Percentiles rank a stretch among this genome's conserved stretches.
These are phyloP conservation scores for Fusarium poae DNA, from an alignment of 2,329 filamentous ascomycete genomes.

Conservation along the genomic window DNA sequence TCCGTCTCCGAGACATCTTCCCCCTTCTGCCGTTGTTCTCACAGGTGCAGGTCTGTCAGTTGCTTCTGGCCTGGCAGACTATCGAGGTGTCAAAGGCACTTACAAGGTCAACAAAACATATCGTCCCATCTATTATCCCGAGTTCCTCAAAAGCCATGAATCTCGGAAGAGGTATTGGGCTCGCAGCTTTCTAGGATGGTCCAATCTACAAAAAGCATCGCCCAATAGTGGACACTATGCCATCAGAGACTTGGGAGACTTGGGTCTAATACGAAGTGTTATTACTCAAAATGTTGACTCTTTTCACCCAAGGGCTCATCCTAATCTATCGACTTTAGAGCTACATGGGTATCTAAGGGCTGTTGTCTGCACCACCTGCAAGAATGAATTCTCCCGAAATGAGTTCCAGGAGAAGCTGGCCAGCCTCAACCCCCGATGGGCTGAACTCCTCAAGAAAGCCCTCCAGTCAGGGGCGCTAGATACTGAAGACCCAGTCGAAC, in stretches of 20 bases:
- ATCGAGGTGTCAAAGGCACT: conserved; percentile 88
- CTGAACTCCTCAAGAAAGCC: conserved; percentile 78
- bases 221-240: conserved; percentile 87
- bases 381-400: conserved; percentile 75
- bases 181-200: conserved; percentile 92
- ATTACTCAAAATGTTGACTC: conserved; percentile 98
- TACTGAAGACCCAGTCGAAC: conserved; percentile 80
- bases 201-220: conserved; percentile 79
- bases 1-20: conserved; percentile 64
- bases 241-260: conserved; percentile 75
- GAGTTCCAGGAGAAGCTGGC: conserved; percentile 82
- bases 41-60: conserved; percentile 94
- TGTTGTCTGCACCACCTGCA: conserved; percentile 84
- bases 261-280: conserved; percentile 80
- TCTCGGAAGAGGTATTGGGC: conserved; percentile 96
- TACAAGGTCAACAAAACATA: conserved; percentile 93
- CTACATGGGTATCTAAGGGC: conserved; percentile 91
- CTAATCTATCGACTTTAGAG: conserved; percentile 80
- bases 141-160: conserved; percentile 86
- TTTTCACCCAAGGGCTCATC: conserved; percentile 85
- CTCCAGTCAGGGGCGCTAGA: conserved; percentile 80
- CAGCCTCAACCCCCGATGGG: conserved; percentile 88
- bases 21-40: conserved; percentile 63
- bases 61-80: conserved; percentile 92
- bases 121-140: conserved; percentile 91